Conservation (phyloP, 2,329 filamentous ascomycete genomes). For the Epichloe uncinata region DNA sequence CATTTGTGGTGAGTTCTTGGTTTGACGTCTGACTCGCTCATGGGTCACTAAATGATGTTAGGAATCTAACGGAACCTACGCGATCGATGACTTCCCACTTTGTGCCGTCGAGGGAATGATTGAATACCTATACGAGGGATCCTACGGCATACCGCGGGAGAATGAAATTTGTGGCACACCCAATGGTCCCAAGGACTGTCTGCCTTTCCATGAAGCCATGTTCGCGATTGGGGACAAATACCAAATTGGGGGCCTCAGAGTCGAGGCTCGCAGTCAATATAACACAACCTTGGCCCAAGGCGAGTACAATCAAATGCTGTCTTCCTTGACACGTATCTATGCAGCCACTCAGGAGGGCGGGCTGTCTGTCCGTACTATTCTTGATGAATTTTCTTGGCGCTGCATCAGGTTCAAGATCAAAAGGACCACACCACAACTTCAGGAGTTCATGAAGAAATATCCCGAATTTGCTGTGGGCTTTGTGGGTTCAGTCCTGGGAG, state of each 20-base stretch:
- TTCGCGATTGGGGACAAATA: not conserved
- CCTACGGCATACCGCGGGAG: not conserved
- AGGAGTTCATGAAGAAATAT: not conserved
- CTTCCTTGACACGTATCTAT: not conserved
- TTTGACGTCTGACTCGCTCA: not conserved
- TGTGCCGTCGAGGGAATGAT: not conserved
- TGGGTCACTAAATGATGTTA: not conserved
- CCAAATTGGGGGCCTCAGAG: not conserved
- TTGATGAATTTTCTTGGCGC: not conserved
- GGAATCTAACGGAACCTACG: not conserved
- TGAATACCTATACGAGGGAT: not conserved
- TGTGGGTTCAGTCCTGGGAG: not conserved
- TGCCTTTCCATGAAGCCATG: not conserved
- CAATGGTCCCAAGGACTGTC: not conserved
- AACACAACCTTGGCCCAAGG: not conserved
- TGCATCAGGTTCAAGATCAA: not conserved
- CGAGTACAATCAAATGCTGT: rapidly evolving
- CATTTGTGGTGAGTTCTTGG: not conserved
- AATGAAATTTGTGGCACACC: not conserved
- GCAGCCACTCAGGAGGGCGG: not conserved
- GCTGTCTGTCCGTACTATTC: not conserved
- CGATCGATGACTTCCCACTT: not conserved
- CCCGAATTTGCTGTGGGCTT: not conserved
- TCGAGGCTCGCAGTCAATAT: not conserved
- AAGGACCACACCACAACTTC: not conserved